Conservation (phyloP, 352 stramenopile species). For the Globisporangium rhizosaccharum region DNA sequence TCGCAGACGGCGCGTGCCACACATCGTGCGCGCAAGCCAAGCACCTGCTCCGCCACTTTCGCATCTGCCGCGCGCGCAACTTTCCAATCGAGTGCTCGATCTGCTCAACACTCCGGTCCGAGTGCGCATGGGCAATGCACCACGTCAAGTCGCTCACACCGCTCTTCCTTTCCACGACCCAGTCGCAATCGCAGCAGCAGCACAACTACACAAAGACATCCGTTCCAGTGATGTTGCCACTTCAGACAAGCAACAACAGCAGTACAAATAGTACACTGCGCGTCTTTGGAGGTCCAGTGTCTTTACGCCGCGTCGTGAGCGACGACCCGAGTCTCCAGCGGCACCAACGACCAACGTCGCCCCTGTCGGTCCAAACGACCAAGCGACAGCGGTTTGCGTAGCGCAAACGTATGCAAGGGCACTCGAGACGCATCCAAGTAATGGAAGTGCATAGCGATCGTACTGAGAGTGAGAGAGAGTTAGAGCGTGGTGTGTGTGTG, state of each 20-base stretch:
- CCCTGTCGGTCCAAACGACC: background rate
- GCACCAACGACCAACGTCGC: slow-evolving; percentile 1
- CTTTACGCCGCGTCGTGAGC: slow-evolving; percentile 17
- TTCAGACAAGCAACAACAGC: background rate
- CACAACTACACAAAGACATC: background rate
- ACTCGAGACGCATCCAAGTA: background rate
- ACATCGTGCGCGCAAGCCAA: slow-evolving; percentile 40
- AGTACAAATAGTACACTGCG: background rate
- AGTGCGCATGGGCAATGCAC: slow-evolving; percentile 33
- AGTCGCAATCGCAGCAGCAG: background rate
- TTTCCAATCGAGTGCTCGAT: slow-evolving; percentile 22
- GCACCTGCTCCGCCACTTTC: slow-evolving; percentile 42
- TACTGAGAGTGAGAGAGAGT: too few species aligned
- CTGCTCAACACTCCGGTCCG: slow-evolving; percentile 20
- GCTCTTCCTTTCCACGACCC: slow-evolving; percentile 15
- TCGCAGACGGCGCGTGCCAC: slow-evolving; percentile 32
- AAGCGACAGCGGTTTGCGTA: slow-evolving; percentile 11
- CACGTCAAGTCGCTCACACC: slow-evolving; percentile 32
- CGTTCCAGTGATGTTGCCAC: too few species aligned
- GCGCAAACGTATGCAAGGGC: background rate
- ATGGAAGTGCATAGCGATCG: too few species aligned
- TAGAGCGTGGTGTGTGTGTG: background rate
- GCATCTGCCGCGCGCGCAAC: slow-evolving; percentile 26
- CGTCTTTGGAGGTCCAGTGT: background rate
- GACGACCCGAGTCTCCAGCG: slow-evolving; percentile 10